These are phyloP conservation scores for Luffa acutangula DNA, from an alignment of 306 rosid genomes.

Conservation along the genomic window DNA sequence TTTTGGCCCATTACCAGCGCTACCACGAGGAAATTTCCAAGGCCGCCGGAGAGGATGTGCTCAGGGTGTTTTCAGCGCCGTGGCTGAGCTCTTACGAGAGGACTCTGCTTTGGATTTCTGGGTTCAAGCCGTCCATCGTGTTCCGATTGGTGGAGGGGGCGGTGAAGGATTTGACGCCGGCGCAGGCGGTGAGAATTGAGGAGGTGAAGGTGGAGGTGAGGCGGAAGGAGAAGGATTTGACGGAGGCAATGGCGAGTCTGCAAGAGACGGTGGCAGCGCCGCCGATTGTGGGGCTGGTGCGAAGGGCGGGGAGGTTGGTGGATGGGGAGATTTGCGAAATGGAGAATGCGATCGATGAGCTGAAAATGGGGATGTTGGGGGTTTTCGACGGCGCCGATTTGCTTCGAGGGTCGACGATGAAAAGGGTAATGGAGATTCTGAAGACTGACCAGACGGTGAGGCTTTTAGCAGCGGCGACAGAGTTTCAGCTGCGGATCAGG, in stretches of 20 bases:
- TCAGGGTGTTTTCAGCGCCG: slow-evolving; percentile 20
- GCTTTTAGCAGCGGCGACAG: slow-evolving; percentile 19
- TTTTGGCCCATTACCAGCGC: slow-evolving; percentile 23
- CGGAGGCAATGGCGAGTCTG: slow-evolving; percentile 18
- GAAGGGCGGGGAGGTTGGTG: slow-evolving; percentile 11
- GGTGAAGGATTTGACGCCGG: slow-evolving; percentile 8
- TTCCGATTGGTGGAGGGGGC: slow-evolving; percentile 14
- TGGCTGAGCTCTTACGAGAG: slow-evolving; percentile 32
- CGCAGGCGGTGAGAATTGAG: background rate
- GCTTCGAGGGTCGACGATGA: slow-evolving; percentile 20
- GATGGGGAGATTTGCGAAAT: slow-evolving; percentile 9
- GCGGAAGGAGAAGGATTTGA: slow-evolving; percentile 15
- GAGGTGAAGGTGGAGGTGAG: slow-evolving; percentile 11
- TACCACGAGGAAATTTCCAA: slow-evolving; percentile 17
- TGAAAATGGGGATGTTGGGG: slow-evolving; percentile 15
- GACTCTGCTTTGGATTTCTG: slow-evolving; percentile 31
- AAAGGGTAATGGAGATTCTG: slow-evolving; percentile 20
- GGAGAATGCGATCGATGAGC: slow-evolving; percentile 13
- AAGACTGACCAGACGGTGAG: slow-evolving; percentile 20
- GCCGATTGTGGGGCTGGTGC: slow-evolving; percentile 9
- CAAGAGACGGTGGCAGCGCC: slow-evolving; percentile 31
- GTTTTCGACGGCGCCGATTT: slow-evolving; percentile 15
- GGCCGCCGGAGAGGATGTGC: slow-evolving; percentile 18
- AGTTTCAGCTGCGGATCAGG: slow-evolving; percentile 23
- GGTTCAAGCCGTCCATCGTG: slow-evolving; percentile 21